Base-by-base conservation (phyloP, 495 filamentous ascomycete species). In the Darksidea phi region DNA sequence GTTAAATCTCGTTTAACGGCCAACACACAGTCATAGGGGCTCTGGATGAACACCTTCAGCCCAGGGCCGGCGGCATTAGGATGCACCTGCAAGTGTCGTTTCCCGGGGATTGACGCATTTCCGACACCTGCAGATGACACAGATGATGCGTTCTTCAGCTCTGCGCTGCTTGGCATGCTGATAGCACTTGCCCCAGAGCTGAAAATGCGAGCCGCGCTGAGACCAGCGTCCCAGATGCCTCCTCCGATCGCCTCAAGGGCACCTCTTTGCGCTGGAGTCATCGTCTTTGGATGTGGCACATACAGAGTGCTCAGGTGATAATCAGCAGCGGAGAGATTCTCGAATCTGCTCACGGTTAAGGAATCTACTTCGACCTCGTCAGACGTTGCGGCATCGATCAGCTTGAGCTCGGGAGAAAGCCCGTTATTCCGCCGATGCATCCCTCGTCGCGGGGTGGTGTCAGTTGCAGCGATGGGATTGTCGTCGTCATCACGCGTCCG, bases 11-110 rank as follows among this genome's bases (percentile, higher is more conserved):
- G 78, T 67, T 90, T 90, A 0, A 93, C 87, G 0, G 90, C 88
- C 54, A 96, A 78, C 21, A 96, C 83, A 64, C 91, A 95, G 74
- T 98, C 94, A 65, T 94, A 98, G 0, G 95, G 95, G 67, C 91
- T 97, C 51, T 95, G 90, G 28, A 98, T 88, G 70, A 96, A 96
- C 24, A 98, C 89, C 66, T 97, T 97, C 61, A 91, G 81, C 0
- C 94, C 92, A 6, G 84, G 81, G 15, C 84, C 84, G 25, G 68
- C 63, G 11, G 69, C 67, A 34, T 72, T 68, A 4, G 70, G 69
- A 55, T 73, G 70, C 18, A 68, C 58, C 25, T 72, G 67, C 5
- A 69, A 46, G 24, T 52, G 23, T 54, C 58, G 34, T 46, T 61
- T 70, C 11, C 57, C 58, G 7, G 59, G 43, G 4, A 50, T 15